Conservation (phyloP, 1,139 yeast genomes). For the Hemisphaericaspora lyxosophila region DNA sequence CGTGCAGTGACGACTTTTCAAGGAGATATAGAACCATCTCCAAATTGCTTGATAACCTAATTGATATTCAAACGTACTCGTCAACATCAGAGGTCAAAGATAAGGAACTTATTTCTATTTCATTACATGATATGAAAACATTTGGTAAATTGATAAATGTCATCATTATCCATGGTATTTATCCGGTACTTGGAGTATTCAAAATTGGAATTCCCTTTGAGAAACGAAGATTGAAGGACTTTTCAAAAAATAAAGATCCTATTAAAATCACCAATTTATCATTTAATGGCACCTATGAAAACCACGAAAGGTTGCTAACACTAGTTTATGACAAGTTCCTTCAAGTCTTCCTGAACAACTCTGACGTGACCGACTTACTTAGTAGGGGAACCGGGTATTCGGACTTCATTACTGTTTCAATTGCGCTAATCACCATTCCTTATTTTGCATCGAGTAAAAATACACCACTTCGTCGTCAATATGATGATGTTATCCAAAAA, state of each 20-base stretch:
- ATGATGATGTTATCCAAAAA: conserved; percentile 15
- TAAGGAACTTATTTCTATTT: conserved; percentile 59
- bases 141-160: conserved; percentile 64
- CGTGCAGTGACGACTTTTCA: background rate
- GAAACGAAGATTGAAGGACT: conserved; percentile 54
- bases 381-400: conserved; percentile 71
- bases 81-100: conserved; percentile 21
- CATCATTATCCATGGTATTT: conserved; percentile 69
- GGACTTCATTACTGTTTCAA: conserved; percentile 59
- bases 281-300: conserved; percentile 2
- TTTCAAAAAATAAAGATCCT: conserved; percentile 27
- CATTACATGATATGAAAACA: conserved; percentile 79
- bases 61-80: conserved; percentile 38
- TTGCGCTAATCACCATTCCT: conserved; percentile 52
- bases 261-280: conserved; percentile 21
- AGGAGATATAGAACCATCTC: conserved; percentile 25
- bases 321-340: conserved; percentile 36
- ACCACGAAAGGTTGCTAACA: conserved; percentile 28
- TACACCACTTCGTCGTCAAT: conserved; percentile 9
- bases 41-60: conserved; percentile 30
- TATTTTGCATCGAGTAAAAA: conserved; percentile 15
- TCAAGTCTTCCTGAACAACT: conserved; percentile 30
- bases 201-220: conserved; percentile 67
- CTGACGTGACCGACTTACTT: conserved; percentile 58
- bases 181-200: conserved; percentile 55